Percentiles rank a stretch among this genome's conserved stretches.
Conservation (phyloP, 139 green algal species). For the Haematococcus lacustris region DNA sequence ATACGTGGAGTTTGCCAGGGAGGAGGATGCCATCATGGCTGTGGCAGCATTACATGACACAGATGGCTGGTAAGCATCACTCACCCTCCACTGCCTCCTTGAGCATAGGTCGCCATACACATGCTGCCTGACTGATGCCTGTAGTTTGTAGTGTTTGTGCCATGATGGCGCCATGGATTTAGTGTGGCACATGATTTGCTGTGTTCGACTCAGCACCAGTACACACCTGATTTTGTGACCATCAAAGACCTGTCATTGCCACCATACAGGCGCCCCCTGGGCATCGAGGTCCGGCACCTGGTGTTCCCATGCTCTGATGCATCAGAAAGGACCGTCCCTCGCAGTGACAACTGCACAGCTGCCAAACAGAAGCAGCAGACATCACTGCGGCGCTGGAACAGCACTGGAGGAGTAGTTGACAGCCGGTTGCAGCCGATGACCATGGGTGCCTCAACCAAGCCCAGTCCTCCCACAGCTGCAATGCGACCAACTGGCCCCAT, state of each 20-base stretch:
- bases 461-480: too few species aligned
- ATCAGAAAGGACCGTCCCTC: too few species aligned
- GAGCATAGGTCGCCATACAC: too few species aligned
- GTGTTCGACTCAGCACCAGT: background rate
- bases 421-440: too few species aligned
- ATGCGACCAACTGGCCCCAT: too few species aligned
- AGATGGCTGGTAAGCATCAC: conserved; percentile 23
- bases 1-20: conserved; percentile 41
- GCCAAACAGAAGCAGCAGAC: too few species aligned
- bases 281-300: background rate
- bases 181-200: background rate
- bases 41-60: conserved; percentile 20
- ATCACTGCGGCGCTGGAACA: too few species aligned
- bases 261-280: background rate
- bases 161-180: background rate
- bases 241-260: background rate
- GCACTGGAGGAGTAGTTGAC: too few species aligned
- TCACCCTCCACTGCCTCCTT: background rate
- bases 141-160: too few species aligned
- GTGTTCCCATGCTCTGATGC: background rate
- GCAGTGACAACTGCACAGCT: too few species aligned
- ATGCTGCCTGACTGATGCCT: too few species aligned
- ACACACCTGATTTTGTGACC: background rate
- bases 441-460: too few species aligned
- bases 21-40: conserved; percentile 25